Conservation (phyloP, 768 basidiomycete species). For the Pleurotus eryngii region DNA sequence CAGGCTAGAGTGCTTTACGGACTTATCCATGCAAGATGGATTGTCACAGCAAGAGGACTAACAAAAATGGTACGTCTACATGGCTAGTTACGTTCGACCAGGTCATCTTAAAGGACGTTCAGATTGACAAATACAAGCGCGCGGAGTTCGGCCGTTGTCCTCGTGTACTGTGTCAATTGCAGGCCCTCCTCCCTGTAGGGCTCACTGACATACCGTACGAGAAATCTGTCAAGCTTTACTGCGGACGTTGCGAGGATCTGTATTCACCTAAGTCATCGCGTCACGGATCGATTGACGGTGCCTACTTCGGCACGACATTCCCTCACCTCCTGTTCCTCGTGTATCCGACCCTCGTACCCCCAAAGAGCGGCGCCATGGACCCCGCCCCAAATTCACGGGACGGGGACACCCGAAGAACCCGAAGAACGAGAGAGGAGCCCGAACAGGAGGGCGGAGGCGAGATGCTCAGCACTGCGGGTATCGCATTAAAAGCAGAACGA, state of each 20-base stretch:
- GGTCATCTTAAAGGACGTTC: not conserved
- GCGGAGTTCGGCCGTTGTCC: slow-evolving; percentile 99
- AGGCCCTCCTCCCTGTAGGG: slow-evolving; percentile 94
- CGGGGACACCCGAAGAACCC: slow-evolving; percentile 28
- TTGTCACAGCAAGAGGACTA: slow-evolving; percentile 90
- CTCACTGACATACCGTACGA: slow-evolving; percentile 97
- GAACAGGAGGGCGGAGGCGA: slow-evolving; percentile 65
- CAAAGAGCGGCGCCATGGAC: slow-evolving; percentile 57
- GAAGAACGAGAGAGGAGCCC: slow-evolving; percentile 45
- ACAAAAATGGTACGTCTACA: slow-evolving; percentile 78
- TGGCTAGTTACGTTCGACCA: not conserved
- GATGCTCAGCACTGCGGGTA: slow-evolving; percentile 71
- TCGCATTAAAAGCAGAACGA: slow-evolving; percentile 86
- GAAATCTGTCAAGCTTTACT: slow-evolving; percentile 98
- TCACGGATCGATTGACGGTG: slow-evolving; percentile 97
- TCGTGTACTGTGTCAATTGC: slow-evolving; percentile 90
- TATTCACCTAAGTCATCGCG: slow-evolving; percentile 97
- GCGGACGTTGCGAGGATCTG: slow-evolving; percentile 97
- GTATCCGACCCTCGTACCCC: slow-evolving; percentile 89
- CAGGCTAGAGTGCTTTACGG: slow-evolving; percentile 94
- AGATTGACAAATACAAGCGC: slow-evolving; percentile 97
- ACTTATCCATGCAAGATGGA: slow-evolving; percentile 95
- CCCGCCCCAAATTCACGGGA: slow-evolving; percentile 22
- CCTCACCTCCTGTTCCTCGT: slow-evolving; percentile 97
- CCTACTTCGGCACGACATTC: slow-evolving; percentile 98